These are phyloP conservation scores for Ceratocystis harringtonii DNA, from an alignment of 2,329 filamentous ascomycete species.

Conservation along the genomic window DNA sequence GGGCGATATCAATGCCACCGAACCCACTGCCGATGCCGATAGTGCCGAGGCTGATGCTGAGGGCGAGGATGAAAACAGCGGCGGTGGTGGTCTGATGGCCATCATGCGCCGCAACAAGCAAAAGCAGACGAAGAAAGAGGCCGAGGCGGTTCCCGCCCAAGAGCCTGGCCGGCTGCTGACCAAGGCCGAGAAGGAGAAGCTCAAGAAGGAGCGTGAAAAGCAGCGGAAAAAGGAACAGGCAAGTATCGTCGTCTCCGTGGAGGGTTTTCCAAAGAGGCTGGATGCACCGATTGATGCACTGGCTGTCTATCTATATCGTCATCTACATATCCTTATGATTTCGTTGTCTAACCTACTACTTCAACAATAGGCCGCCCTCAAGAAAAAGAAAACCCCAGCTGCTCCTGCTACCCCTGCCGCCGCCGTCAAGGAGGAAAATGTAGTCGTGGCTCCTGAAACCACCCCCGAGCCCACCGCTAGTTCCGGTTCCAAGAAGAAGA, in stretches of 20 bases:
- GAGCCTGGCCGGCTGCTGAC: conserved; percentile 61
- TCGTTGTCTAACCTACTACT: not conserved
- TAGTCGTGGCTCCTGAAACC: conserved; percentile 29
- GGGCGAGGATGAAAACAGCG: conserved; percentile 38
- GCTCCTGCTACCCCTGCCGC: conserved; percentile 9
- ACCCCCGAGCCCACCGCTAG: conserved; percentile 23
- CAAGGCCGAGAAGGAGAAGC: conserved; percentile 96
- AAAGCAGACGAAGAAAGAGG: conserved; percentile 75
- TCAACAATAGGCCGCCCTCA: conserved; percentile 38
- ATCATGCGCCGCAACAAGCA: conserved; percentile 68
- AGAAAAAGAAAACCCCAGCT: conserved; percentile 49
- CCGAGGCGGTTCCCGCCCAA: conserved; percentile 50
- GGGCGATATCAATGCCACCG: conserved; percentile 22
- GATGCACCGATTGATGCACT: no score
- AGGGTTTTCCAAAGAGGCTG: not conserved
- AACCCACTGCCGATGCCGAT: conserved; percentile 24
- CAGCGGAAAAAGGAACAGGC: conserved; percentile 97
- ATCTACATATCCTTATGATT: not conserved
- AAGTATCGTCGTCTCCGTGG: conserved; percentile 13
- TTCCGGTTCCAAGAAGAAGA: conserved; percentile 59
- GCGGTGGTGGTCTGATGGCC: conserved; percentile 58
- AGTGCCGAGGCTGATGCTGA: conserved; percentile 36
- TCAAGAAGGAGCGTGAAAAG: conserved; percentile 98
- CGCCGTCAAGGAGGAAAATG: conserved; percentile 24
- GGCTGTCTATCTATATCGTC: no score